These are phyloP conservation scores for Coemansia javaensis DNA, from an alignment of 192 early-diverging fungal species.

Conservation along the genomic window DNA sequence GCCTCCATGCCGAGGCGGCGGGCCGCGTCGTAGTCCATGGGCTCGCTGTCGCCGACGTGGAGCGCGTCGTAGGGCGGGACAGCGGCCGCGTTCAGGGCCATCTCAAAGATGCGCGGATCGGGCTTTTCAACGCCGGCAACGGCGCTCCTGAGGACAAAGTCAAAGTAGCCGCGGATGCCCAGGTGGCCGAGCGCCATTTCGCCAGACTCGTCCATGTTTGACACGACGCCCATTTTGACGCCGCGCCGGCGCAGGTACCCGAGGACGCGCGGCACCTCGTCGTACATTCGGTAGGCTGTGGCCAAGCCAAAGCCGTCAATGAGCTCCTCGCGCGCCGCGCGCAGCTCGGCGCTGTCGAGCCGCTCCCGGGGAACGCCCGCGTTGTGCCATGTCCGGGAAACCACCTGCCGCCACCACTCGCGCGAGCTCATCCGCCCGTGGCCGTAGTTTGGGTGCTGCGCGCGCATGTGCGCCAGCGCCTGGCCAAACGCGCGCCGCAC, in stretches of 20 bases:
- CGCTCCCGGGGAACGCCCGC: constrained; percentile 14
- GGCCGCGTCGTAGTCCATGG: constrained; percentile 34
- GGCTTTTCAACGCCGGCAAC: constrained; percentile 57
- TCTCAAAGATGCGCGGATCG: constrained; percentile 47
- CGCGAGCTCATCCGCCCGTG: constrained; percentile 32
- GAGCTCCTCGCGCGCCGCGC: constrained; percentile 17
- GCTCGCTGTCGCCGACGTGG: constrained; percentile 61
- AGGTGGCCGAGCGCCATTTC: constrained; percentile 31
- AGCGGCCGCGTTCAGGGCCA: constrained; percentile 38
- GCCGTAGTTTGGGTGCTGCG: constrained; percentile 55
- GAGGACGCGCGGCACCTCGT: constrained; percentile 50
- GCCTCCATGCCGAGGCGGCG: constrained; percentile 34
- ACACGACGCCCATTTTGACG: constrained; percentile 55
- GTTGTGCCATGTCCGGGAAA: constrained; percentile 46
- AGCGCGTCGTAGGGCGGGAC: constrained; percentile 46
- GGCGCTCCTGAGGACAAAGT: constrained; percentile 57
- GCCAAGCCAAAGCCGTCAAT: constrained; percentile 49
- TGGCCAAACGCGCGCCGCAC: constrained; percentile 31
- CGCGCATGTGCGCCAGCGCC: constrained; percentile 40
- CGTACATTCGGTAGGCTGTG: constrained; percentile 54
- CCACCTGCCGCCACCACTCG: constrained; percentile 57
- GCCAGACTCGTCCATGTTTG: constrained; percentile 58
- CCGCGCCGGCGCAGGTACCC: constrained; percentile 43
- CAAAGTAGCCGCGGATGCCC: constrained; percentile 53
- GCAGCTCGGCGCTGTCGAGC: neutral